Percentiles rank a stretch among this genome's conserved stretches.
Conservation (phyloP, 2,329 filamentous ascomycete genomes). For the Atkinsonella texensis region DNA sequence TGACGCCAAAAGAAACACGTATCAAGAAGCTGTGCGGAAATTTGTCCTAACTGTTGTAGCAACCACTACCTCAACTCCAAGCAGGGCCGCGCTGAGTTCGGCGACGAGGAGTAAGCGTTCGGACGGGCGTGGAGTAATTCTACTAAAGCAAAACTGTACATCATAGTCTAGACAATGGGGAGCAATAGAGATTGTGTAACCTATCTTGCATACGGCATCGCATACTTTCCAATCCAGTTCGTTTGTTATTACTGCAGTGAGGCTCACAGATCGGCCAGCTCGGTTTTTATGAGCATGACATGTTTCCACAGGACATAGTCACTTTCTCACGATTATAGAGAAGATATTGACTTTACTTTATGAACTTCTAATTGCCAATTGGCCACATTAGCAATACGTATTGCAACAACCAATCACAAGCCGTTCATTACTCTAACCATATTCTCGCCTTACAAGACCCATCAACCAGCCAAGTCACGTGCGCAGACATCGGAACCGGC, state of each 20-base stretch:
- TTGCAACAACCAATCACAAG: neutral
- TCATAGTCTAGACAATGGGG: conserved; percentile 27
- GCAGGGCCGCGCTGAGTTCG: conserved; percentile 49
- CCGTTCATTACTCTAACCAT: neutral
- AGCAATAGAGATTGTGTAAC: conserved; percentile 24
- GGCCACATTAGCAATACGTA: neutral
- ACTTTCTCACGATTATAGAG: too few relatives aligned
- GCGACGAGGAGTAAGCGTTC: conserved; percentile 28
- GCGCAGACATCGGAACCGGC: conserved; percentile 17
- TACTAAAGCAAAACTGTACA: conserved; percentile 21
- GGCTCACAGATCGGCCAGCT: neutral
- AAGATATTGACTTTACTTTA: too few relatives aligned
- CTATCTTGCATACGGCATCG: conserved; percentile 2
- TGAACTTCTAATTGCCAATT: neutral
- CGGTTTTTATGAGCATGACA: too few relatives aligned
- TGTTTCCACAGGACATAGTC: too few relatives aligned
- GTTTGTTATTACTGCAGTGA: conserved; percentile 8
- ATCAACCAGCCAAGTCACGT: conserved; percentile 4
- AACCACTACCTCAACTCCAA: conserved; percentile 78
- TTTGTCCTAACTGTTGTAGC: conserved; percentile 27
- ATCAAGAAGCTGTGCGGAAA: too few relatives aligned
- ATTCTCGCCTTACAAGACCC: neutral
- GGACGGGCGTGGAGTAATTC: conserved; percentile 8
- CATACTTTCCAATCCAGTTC: conserved; percentile 9
- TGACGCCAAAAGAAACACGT: neutral